A percentile compares a stretch with the other conserved stretches of the same genome.
These are phyloP conservation scores for Beauveria pseudobassiana DNA, from an alignment of 2,329 filamentous ascomycete species.

Conservation along the genomic window DNA sequence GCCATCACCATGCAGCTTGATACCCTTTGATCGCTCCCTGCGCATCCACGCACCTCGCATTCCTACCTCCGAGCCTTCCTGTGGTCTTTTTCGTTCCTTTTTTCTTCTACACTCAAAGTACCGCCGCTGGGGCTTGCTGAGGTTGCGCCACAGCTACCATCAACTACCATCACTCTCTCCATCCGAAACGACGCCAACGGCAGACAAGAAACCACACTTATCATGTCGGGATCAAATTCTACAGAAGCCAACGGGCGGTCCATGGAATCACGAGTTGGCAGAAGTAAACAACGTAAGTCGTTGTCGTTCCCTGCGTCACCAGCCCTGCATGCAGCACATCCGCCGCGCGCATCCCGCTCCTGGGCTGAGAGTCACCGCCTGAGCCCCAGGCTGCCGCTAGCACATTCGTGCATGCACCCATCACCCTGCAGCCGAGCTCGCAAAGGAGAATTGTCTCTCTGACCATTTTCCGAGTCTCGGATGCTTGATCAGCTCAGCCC, in stretches of 20 bases:
- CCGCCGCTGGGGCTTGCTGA: background rate
- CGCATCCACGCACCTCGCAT: conserved; percentile 9
- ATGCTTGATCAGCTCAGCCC: background rate
- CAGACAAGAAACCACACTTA: conserved; percentile 13
- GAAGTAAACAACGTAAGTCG: conserved; percentile 73
- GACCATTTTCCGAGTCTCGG: conserved; percentile 9
- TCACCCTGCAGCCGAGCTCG: background rate
- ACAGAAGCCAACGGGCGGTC: conserved; percentile 37
- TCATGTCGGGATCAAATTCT: conserved; percentile 29
- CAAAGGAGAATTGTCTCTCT: background rate
- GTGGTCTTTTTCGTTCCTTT: conserved; percentile 3
- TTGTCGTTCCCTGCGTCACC: conserved; percentile 10
- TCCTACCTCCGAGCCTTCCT: background rate
- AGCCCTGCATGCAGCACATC: background rate
- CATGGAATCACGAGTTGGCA: conserved; percentile 69
- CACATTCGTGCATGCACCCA: conserved; percentile 6
- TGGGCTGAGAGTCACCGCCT: background rate
- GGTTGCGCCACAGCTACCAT: background rate
- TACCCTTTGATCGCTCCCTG: conserved; percentile 10
- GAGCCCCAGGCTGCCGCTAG: background rate
- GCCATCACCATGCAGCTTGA: conserved; percentile 7
- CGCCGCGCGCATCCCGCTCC: background rate
- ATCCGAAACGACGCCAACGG: conserved; percentile 9
- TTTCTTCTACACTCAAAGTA: background rate
- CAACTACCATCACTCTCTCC: background rate